Conservation (phyloP, 805 yeast genomes). For the Ogataea polymorpha region DNA sequence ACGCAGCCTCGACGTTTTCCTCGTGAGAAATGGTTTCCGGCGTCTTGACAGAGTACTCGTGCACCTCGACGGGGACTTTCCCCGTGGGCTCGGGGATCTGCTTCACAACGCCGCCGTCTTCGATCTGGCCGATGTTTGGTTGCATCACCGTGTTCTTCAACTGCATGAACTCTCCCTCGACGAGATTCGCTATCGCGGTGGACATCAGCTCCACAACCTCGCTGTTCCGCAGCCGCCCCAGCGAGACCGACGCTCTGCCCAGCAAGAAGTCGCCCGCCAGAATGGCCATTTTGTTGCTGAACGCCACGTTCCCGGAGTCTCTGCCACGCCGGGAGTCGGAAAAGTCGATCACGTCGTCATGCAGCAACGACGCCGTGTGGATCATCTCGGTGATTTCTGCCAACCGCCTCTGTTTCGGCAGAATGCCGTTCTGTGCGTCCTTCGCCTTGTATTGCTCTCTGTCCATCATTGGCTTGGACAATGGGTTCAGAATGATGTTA, state of each 20-base stretch:
- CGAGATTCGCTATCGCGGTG: conserved; percentile 93
- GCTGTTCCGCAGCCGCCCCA: conserved; percentile 90
- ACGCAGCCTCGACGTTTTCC: conserved; percentile 78
- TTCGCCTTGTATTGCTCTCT: conserved; percentile 52
- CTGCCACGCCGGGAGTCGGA: conserved; percentile 86
- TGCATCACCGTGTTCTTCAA: conserved; percentile 84
- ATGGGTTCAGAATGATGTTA: conserved; percentile 73
- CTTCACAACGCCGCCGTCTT: conserved; percentile 43
- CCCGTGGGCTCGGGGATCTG: conserved; percentile 58
- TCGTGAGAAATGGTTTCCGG: conserved; percentile 45
- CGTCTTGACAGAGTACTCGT: conserved; percentile 49
- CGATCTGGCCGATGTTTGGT: conserved; percentile 41
- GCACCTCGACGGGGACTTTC: conserved; percentile 55
- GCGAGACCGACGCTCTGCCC: conserved; percentile 95
- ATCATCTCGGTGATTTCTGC: conserved; percentile 99
- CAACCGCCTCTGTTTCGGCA: conserved; percentile 91
- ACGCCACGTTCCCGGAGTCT: conserved; percentile 89
- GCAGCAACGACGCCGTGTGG: conserved; percentile 92
- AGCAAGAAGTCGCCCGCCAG: conserved; percentile 93
- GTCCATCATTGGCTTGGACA: conserved; percentile 73
- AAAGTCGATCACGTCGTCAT: conserved; percentile 94
- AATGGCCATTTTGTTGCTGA: conserved; percentile 96
- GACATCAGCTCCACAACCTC: conserved; percentile 95
- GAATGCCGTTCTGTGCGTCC: conserved; percentile 65
- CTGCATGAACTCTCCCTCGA: conserved; percentile 99